These are phyloP conservation scores for Citrullus amarus DNA, from an alignment of 306 rosid species.

Conservation along the genomic window DNA sequence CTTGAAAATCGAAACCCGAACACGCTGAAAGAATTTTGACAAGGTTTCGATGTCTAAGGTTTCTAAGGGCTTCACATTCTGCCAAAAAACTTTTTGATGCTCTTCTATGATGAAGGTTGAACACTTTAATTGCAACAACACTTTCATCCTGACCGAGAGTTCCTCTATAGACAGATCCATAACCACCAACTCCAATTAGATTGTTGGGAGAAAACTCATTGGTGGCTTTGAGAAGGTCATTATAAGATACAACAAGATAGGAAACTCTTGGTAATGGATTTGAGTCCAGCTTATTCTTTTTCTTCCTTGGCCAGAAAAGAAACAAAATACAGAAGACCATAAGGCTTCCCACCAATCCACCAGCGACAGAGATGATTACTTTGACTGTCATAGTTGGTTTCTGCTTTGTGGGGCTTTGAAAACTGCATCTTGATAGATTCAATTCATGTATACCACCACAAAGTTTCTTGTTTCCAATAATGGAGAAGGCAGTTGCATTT, in stretches of 20 bases:
- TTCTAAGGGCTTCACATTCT: conserved; percentile 17
- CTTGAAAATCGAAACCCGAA: conserved; percentile 15
- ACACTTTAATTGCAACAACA: conserved; percentile 19
- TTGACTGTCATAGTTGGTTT: background rate
- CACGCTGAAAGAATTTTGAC: conserved; percentile 11
- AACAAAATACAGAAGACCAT: background rate
- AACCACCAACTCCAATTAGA: conserved; percentile 19
- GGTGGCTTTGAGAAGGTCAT: conserved; percentile 18
- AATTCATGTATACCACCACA: conserved; percentile 17
- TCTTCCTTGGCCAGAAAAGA: background rate
- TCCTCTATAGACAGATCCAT: conserved; percentile 22
- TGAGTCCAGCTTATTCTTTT: background rate
- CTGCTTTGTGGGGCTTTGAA: background rate
- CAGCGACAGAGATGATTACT: background rate
- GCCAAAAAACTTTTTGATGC: conserved; percentile 13
- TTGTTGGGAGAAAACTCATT: conserved; percentile 17
- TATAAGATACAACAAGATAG: conserved; percentile 15
- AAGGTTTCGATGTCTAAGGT: conserved; percentile 15
- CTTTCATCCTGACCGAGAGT: background rate
- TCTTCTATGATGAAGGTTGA: conserved; percentile 4
- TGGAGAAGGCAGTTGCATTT: background rate
- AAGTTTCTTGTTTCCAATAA: conserved; percentile 1
- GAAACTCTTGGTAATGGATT: background rate
- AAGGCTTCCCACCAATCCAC: conserved; percentile 3
- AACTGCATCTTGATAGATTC: conserved; percentile 1